Evolutionary conservation across 2,329 filamentous ascomycete species (phyloP), one percentile per base, ranked within the genome.

Genomic region (Fusarium xylarioides): DNA sequence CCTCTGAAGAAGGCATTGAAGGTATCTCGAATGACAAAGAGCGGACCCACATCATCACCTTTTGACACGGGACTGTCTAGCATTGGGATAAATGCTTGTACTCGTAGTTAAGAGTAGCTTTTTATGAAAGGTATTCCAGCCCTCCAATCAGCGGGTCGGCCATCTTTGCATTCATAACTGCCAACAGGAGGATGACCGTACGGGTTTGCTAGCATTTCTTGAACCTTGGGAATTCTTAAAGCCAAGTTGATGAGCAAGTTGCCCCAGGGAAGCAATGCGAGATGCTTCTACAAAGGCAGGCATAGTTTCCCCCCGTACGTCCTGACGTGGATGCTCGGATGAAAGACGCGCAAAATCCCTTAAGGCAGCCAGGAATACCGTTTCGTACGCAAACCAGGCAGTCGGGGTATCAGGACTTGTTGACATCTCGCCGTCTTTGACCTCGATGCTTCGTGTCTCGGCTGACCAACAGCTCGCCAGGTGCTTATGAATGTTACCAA

Each of bases 261-360:
- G 50, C 16, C 34, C 26, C 11, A 54, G 19, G 26, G 23, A 58
- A 19, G 18, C 32, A 47, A 58, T 47, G 34, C 55, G 55, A 47
- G 23, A 38, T 11, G 42, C 34, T 47, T 58, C 55, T 11, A 43
- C 42, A 28, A 58, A 28, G 3, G 55, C 42, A 47, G 55, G 55
- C 55, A 58, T 58, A 15, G 55, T 58, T 47, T 58, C 55, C 26
- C 55, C 55, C 23, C 55, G n/a, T 26, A 58, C 55, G 37, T 58
- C 55, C 37, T 58, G 55, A 4, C 55, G 43, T 5, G 55, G 55
- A 26, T 58, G 55, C 35, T 58, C 42, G 7, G 43, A 16, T 18
- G 55, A 38, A 14, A 58, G 34, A 30, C 34, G 55, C n/a, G 55
- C 55, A 35, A 58, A 58, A 16, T 30, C 23, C 16, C 55, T 58